Base-by-base conservation (phyloP, 345 rosid genomes). In the Eutrema japonicum region DNA sequence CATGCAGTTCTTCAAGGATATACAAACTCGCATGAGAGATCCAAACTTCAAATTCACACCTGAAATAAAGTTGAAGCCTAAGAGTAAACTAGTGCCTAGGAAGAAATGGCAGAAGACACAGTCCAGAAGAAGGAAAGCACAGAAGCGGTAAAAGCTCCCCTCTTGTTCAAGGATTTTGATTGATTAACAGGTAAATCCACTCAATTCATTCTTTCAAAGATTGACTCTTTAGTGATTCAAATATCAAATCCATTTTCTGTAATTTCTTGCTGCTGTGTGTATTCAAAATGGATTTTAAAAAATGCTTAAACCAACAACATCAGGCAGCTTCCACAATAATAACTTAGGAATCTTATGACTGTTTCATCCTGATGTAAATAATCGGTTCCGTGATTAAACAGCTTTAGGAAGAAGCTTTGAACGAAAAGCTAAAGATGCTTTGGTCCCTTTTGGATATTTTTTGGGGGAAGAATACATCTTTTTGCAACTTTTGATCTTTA, bases 1-100 rank as follows among this genome's bases (percentile, higher is more conserved):
- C 70, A 87, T 90, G 90, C 81, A 95, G 88, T 95, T 95, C 59
- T 92, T 92, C 74, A 95, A 90, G 84, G 96, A 95, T 80, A 92
- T 95, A 72, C 99, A 90, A 72, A 90, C 96, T 45, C 83, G 86
- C 0, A 95, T 92, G 99, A 88, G 97, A 79, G 96, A 92, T 77
- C 96, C 96, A 3, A 89, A 88, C 72, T 92, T 87, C 62, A 81
- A 90, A 75, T 95, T 86, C 82, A 89, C 97, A 1, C 93, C 95
- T 2, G 97, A 95, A 70, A 42, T 90, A 32, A 95, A 88, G 85
- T 78, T 95, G 76, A 95, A 90, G 78, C 99, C 99, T 0, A 95
- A 90, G 83, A 92, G 92, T 82, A 92, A 88, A 73, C 84, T 95
- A 8, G 92, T 95, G 68, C 85, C 96, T 0, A 82, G 82, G 80